phyloP scores from a whole-genome alignment of 1,139 yeast genomes.

The Spathaspora sp. region DNA sequence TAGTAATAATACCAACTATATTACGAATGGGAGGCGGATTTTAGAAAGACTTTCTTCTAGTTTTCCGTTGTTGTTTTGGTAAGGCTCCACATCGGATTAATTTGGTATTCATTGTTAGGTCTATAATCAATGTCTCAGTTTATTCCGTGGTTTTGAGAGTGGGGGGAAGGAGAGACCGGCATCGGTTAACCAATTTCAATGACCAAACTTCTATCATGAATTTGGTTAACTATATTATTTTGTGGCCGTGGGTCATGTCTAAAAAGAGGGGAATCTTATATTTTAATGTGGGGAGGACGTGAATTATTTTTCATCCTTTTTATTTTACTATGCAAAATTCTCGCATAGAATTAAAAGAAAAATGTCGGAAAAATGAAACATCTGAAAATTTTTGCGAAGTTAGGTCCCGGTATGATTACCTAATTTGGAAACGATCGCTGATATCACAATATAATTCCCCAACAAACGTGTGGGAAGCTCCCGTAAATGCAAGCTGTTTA shows the following conservation, averaged over 20 bases:
- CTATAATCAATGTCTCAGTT: no score
- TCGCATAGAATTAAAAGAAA: no score
- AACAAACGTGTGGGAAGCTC: background rate
- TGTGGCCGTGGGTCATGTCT: background rate
- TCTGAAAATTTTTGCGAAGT: background rate
- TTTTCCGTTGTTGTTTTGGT: no score
- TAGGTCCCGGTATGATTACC: conserved; percentile 1
- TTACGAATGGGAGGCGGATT: background rate
- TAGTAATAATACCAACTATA: background rate
- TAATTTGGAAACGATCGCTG: conserved; percentile 1
- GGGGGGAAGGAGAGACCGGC: no score
- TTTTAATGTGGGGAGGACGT: background rate
- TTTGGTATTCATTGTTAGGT: no score
- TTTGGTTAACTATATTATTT: no score
- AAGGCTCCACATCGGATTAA: no score
- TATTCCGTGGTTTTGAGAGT: no score
- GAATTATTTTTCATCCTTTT: background rate
- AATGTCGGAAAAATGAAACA: background rate
- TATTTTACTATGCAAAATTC: no score
- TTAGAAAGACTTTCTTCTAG: no score
- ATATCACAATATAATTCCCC: background rate
- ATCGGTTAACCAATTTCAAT: background rate
- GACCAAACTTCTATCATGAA: background rate
- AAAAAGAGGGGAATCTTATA: background rate
- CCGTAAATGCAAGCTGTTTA: background rate